Evolutionary conservation across 2,329 filamentous ascomycete genomes (phyloP), one percentile per base, ranked within the genome.

Genomic region (Metarhizium guizhouense): DNA sequence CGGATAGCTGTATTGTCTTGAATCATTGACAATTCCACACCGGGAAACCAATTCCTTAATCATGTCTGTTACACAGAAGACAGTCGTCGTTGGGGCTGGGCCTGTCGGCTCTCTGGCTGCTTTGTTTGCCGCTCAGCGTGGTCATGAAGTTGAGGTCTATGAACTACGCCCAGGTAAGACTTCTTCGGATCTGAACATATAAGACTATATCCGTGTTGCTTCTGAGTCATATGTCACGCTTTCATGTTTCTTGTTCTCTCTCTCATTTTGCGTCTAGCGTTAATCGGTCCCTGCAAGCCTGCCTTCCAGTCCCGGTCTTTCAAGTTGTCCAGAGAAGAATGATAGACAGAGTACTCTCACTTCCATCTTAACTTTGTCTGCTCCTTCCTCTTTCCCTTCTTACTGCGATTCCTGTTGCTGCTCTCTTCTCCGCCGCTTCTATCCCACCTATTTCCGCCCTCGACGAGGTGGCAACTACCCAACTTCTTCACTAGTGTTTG

Each of bases 31-130:
- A 45, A 6, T 45, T 20, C 6, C n/a, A 6, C 6, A 20, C 42
- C 16, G 7, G 11, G 42, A 3, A 6, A 11, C 42, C 16, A 16
- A 20, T 7, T 3, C 6, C 6, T 18, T 4, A 18, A 36, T 20
- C 5, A 58, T 58, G 56, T 47, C 43, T 5, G 14, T 45, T 18
- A 51, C 51, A 11, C 56, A 89, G 64, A 94, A 90, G 71, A 83
- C 88, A 55, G 80, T 95, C 20, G 81, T 99, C 50, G 86, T 99
- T 51, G 94, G 94, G 54, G 94, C 92, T 54, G 94, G 94, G 2
- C 94, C 94, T 0, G 94, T 99, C 7, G 94, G 94, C 43, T 90
- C 92, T 11, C 76, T 99, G 47, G 92, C 94, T 29, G 94, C 91
- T 47, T 75, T 99, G 6, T 99, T 97, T 75, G 93, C 94, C 54